Evolutionary conservation across 2,329 filamentous ascomycete species (phyloP).

Genomic region (Colletotrichum sansevieriae): DNA sequence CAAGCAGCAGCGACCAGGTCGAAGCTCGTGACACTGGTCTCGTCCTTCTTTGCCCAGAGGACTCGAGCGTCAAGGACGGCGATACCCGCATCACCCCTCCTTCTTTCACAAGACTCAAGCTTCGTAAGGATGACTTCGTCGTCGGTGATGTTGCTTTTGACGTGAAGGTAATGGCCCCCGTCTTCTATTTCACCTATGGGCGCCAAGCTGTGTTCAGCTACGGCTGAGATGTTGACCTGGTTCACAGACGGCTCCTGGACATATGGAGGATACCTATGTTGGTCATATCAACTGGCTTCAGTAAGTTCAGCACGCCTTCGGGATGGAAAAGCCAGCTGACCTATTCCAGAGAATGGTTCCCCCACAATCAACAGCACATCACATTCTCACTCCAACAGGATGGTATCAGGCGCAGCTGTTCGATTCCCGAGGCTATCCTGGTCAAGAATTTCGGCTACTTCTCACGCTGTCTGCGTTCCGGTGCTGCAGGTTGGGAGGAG

Average conservation of each 20-base stretch:
- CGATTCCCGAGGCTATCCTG: conserved; percentile 18
- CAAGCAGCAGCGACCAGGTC: too few species aligned
- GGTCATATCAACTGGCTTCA: conserved; percentile 24
- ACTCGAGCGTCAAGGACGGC: too few species aligned
- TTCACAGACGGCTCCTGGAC: conserved; percentile 20
- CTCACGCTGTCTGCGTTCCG: neutral
- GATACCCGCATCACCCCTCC: neutral
- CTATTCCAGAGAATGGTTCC: conserved; percentile 22
- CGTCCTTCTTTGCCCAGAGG: too few species aligned
- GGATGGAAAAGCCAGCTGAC: neutral
- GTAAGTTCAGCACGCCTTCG: neutral
- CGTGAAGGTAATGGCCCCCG: conserved; percentile 3
- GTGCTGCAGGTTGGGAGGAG: conserved; percentile 3
- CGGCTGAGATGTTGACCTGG: neutral
- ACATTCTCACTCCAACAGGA: conserved; percentile 2
- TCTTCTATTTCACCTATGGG: too few species aligned
- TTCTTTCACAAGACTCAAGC: neutral
- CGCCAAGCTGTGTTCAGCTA: too few species aligned
- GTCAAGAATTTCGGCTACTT: conserved; percentile 15
- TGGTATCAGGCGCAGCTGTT: neutral
- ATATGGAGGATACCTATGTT: conserved; percentile 14
- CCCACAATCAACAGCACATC: conserved; percentile 21
- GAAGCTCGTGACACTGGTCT: too few species aligned
- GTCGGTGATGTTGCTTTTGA: conserved; percentile 8
- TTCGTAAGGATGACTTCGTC: neutral